phyloP scores from a whole-genome alignment of 176 grass and related monocot species.

The Aegilops bicornis region DNA sequence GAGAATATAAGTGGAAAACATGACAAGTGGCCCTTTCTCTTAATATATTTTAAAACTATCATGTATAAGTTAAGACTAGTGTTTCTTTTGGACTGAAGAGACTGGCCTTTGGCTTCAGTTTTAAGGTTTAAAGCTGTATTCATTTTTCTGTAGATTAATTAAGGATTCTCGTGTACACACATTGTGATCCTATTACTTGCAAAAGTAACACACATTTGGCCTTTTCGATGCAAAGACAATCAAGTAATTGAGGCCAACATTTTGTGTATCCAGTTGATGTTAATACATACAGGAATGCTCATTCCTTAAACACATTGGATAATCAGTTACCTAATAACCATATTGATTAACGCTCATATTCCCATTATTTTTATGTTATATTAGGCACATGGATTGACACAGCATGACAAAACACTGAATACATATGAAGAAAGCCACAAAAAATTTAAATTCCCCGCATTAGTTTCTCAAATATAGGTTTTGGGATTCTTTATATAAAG shows the following conservation, averaged over 20 bases:
- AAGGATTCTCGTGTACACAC: neutral
- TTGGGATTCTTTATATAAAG: neutral
- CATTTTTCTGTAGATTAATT: neutral
- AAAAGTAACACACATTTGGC: neutral
- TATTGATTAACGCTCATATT: neutral
- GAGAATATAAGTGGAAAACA: neutral
- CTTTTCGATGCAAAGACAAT: neutral
- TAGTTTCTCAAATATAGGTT: neutral
- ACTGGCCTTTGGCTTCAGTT: neutral
- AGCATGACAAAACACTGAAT: neutral
- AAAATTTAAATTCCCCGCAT: neutral
- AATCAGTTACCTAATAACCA: neutral
- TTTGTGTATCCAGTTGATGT: neutral
- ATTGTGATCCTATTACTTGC: neutral
- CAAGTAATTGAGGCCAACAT: neutral
- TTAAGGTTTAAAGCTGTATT: neutral
- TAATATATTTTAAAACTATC: neutral
- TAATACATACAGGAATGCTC: neutral
- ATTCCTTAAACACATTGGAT: neutral
- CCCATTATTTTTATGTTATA: neutral
- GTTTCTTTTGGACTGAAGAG: neutral
- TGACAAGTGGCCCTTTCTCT: neutral
- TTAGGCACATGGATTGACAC: neutral
- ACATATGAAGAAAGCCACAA: constrained; percentile 2
- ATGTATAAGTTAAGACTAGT: neutral